These are phyloP conservation scores for Hirschfeldia incana DNA, from an alignment of 345 rosid genomes.

Conservation along the genomic window DNA sequence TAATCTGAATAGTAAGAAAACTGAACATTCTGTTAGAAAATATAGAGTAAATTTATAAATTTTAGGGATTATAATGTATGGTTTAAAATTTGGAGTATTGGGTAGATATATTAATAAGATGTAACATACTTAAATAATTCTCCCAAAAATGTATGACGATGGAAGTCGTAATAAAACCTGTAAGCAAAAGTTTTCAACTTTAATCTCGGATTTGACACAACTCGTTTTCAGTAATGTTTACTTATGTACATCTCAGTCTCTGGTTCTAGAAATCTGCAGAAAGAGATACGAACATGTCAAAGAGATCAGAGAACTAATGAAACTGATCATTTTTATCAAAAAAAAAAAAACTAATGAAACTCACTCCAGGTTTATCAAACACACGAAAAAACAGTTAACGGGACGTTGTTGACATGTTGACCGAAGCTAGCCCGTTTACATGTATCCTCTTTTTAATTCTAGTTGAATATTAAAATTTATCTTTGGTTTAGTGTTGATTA, in stretches of 20 bases:
- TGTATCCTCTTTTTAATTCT: neutral
- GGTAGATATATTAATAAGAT: neutral
- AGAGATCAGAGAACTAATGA: neutral
- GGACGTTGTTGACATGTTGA: neutral
- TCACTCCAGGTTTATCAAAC: neutral
- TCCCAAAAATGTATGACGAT: neutral
- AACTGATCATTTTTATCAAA: too few relatives aligned
- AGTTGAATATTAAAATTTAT: neutral
- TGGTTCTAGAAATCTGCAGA: neutral
- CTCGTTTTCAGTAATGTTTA: neutral
- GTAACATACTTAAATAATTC: neutral
- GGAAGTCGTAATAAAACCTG: neutral
- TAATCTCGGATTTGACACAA: neutral
- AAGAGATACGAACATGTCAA: constrained; percentile 11
- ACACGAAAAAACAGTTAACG: neutral
- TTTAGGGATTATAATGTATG: neutral
- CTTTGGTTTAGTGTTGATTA: neutral
- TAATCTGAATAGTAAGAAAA: neutral
- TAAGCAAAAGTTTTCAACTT: neutral
- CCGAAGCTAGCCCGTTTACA: too few relatives aligned
- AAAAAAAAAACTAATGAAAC: neutral
- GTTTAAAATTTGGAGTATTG: neutral
- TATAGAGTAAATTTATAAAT: too few relatives aligned
- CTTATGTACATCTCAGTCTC: neutral
- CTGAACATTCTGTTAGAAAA: neutral